Evolutionary conservation across 1,284 basidiomycete genomes (phyloP).

Genomic region (Boletellus deceptivus): DNA sequence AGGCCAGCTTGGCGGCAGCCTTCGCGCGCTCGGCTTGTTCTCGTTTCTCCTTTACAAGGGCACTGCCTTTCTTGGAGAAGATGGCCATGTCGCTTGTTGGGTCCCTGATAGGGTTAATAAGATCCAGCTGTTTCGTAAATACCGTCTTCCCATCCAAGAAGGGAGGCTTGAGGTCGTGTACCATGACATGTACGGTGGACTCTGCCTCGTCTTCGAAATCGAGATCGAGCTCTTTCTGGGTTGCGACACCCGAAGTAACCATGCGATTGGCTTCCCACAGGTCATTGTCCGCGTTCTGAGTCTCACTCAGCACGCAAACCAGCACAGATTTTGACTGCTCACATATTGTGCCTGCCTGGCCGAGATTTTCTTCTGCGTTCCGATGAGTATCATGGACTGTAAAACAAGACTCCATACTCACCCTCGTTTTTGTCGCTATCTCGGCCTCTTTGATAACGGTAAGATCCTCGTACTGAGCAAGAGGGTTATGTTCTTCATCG

Average conservation of each 20-base stretch:
- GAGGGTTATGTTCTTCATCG: conserved; percentile 89
- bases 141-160: conserved; percentile 97
- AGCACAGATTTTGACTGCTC: conserved; percentile 30
- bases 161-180: conserved; percentile 96
- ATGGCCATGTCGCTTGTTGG: conserved; percentile 92
- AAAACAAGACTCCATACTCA: conserved; percentile 32
- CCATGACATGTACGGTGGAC: conserved; percentile 94
- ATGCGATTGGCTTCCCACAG: conserved; percentile 98
- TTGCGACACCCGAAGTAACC: conserved; percentile 92
- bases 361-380: conserved; percentile 73
- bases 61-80: conserved; percentile 94
- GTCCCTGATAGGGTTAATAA: conserved; percentile 96
- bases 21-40: conserved; percentile 95
- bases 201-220: conserved; percentile 94
- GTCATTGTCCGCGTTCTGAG: conserved; percentile 93
- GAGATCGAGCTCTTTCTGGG: conserved; percentile 82
- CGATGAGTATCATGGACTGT: conserved; percentile 5
- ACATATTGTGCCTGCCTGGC: conserved; percentile 94
- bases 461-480: conserved; percentile 88
- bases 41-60: conserved; percentile 90
- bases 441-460: conserved; percentile 72
- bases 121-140: conserved; percentile 95
- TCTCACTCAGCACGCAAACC: not conserved
- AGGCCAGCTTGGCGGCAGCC: conserved; percentile 92
- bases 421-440: conserved; percentile 75